Percentiles rank a stretch among this genome's conserved stretches.
Evolutionary conservation across 768 basidiomycete genomes (phyloP).

Genomic region (Boletus vinaceobasis): DNA sequence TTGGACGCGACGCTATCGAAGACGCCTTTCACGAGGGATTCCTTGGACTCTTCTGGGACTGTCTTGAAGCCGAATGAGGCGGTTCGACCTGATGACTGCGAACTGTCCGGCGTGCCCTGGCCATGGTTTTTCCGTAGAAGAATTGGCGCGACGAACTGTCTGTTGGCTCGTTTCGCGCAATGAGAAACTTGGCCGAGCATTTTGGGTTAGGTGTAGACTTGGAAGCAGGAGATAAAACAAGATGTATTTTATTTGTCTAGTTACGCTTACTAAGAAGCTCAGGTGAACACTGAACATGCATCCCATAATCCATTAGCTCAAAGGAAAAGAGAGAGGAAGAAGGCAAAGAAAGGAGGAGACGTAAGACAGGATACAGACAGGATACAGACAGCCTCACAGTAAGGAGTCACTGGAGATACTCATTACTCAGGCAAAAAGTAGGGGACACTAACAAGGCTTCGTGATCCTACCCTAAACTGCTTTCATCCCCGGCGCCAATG

Average conservation of each 20-base stretch:
- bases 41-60: constrained; percentile 83
- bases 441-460: background rate
- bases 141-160: constrained; percentile 9
- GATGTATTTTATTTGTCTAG: too few relatives aligned
- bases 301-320: too few relatives aligned
- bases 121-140: constrained; percentile 24
- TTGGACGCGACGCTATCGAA: constrained; percentile 94
- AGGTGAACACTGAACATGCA: too few relatives aligned
- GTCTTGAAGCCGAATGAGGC: constrained; percentile 94
- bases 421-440: too few relatives aligned
- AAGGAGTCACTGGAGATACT: too few relatives aligned
- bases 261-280: too few relatives aligned
- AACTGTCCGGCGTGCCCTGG: constrained; percentile 2
- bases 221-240: background rate
- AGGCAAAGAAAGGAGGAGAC: too few relatives aligned
- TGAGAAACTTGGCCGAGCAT: constrained; percentile 19
- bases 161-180: constrained; percentile 12
- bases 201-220: background rate
- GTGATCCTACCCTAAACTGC: background rate
- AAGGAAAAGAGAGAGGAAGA: too few relatives aligned
- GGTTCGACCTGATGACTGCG: constrained; percentile 37
- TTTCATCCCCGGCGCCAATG: background rate
- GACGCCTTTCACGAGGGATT: constrained; percentile 85
- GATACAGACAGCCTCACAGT: too few relatives aligned
- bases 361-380: too few relatives aligned